These are phyloP conservation scores for Neocatenulostroma microsporum DNA, from an alignment of 2,329 filamentous ascomycete genomes.

Conservation along the genomic window DNA sequence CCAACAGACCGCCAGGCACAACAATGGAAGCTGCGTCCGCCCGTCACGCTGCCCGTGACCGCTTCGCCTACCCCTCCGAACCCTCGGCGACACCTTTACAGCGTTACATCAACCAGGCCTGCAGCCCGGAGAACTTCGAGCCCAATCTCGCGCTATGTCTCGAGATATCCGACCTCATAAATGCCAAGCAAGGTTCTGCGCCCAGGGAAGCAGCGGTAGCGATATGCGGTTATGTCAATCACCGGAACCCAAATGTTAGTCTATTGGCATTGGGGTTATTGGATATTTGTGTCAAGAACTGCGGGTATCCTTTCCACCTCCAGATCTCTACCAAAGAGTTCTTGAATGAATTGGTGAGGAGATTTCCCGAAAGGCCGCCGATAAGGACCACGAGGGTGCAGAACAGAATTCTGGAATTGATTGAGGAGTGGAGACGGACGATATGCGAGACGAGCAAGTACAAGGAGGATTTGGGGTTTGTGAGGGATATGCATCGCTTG, in stretches of 20 bases:
- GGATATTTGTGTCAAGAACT: constrained; percentile 99
- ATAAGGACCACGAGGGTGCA: constrained; percentile 81
- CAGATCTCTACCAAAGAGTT: constrained; percentile 99
- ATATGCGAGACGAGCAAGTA: constrained; percentile 98
- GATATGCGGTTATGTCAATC: constrained; percentile 92
- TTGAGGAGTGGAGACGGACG: constrained; percentile 96
- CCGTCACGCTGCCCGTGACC: constrained; percentile 89
- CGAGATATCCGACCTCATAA: constrained; percentile 93
- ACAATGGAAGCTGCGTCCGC: constrained; percentile 86
- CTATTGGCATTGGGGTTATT: constrained; percentile 81
- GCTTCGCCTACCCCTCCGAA: constrained; percentile 75
- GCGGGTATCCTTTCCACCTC: constrained; percentile 96
- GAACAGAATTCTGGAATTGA: constrained; percentile 84
- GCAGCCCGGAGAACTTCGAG: constrained; percentile 95
- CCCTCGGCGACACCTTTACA: constrained; percentile 79
- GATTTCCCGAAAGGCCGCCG: constrained; percentile 90
- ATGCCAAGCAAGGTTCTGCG: constrained; percentile 91
- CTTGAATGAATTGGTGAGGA: constrained; percentile 90
- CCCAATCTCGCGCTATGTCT: constrained; percentile 93
- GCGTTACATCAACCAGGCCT: constrained; percentile 92
- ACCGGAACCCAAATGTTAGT: constrained; percentile 91
- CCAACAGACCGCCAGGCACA: constrained; percentile 2
- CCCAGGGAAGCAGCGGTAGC: constrained; percentile 89
- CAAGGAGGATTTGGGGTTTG: constrained; percentile 93
- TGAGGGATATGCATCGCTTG: constrained; percentile 93